Percentiles rank a stretch among this genome's conserved stretches.
Conservation (phyloP, 2,329 filamentous ascomycete species). For the Diaporthe citrichinensis region DNA sequence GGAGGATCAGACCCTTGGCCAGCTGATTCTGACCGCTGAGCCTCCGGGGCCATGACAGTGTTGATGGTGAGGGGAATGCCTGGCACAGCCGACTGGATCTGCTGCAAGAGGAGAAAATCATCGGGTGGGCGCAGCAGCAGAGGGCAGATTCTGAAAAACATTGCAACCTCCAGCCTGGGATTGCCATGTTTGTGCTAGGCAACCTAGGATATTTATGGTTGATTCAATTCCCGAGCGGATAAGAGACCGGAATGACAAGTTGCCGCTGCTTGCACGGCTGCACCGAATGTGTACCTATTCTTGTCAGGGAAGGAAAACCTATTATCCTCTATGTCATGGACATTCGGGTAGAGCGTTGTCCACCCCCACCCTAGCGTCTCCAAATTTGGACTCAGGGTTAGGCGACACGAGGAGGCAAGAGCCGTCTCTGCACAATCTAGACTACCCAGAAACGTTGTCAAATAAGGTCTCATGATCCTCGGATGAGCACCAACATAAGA, state of each 20-base stretch:
- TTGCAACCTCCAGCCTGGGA: not conserved
- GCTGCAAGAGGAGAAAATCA: not conserved
- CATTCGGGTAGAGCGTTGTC: not conserved
- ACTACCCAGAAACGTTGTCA: not conserved
- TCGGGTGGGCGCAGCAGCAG: not conserved
- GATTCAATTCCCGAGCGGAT: not conserved
- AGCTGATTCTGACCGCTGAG: conserved; percentile 23
- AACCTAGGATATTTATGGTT: conserved; percentile 9
- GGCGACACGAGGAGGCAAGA: not conserved
- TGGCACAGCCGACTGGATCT: conserved; percentile 23
- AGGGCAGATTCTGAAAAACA: not conserved
- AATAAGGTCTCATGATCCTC: not conserved
- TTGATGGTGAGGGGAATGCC: not conserved
- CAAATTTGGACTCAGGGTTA: not conserved
- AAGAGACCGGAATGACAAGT: conserved; percentile 16
- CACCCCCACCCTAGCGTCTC: not conserved
- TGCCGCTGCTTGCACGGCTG: not conserved
- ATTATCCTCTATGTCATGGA: not conserved
- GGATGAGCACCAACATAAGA: not conserved
- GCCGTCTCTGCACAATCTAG: not conserved
- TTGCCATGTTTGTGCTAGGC: conserved; percentile 11
- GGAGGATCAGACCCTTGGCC: conserved; percentile 21
- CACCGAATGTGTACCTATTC: conserved; percentile 4
- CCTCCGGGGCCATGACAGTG: conserved; percentile 3
- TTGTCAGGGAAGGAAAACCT: not conserved